Conservation (phyloP, 768 basidiomycete genomes). For the Rhodotorula kratochvilovae region DNA sequence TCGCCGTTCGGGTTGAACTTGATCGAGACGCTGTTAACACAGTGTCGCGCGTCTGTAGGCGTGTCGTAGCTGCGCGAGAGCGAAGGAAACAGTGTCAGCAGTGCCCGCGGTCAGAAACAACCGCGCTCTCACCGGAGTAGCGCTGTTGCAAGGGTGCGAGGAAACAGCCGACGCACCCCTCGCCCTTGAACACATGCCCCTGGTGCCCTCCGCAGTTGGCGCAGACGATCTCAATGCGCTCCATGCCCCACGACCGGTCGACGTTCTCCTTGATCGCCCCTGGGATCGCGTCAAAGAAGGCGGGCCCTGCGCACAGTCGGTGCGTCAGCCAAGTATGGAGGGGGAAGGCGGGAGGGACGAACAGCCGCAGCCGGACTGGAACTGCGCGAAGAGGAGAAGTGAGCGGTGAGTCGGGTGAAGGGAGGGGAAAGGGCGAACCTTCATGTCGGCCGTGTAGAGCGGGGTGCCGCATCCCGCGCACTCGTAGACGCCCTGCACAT, state of each 20-base stretch:
- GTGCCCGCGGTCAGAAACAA: no score
- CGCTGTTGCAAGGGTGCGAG: no score
- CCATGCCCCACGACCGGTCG: slow-evolving; percentile 41
- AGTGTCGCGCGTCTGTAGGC: slow-evolving; percentile 34
- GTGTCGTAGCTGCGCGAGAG: not conserved
- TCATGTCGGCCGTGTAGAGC: slow-evolving; percentile 42
- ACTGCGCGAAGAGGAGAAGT: slow-evolving; percentile 5
- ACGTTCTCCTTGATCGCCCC: slow-evolving; percentile 33
- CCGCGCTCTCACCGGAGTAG: no score
- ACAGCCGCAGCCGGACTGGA: slow-evolving; percentile 43
- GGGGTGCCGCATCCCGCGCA: slow-evolving; percentile 41
- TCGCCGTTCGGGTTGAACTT: slow-evolving; percentile 15
- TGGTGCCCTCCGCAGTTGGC: slow-evolving; percentile 40
- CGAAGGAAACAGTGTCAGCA: not conserved
- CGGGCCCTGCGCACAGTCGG: slow-evolving; percentile 33
- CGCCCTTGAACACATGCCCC: slow-evolving; percentile 27
- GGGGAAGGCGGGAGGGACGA: not conserved
- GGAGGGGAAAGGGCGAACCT: slow-evolving; percentile 11
- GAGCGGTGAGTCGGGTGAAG: not conserved
- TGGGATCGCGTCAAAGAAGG: slow-evolving; percentile 43
- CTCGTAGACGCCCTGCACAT: slow-evolving; percentile 30
- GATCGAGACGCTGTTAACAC: slow-evolving; percentile 40
- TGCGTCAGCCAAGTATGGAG: no score
- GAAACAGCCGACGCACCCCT: not conserved
- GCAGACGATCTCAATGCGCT: slow-evolving; percentile 41